Conservation (phyloP, 2,329 filamentous ascomycete species). For the Xylariaceae sp. region DNA sequence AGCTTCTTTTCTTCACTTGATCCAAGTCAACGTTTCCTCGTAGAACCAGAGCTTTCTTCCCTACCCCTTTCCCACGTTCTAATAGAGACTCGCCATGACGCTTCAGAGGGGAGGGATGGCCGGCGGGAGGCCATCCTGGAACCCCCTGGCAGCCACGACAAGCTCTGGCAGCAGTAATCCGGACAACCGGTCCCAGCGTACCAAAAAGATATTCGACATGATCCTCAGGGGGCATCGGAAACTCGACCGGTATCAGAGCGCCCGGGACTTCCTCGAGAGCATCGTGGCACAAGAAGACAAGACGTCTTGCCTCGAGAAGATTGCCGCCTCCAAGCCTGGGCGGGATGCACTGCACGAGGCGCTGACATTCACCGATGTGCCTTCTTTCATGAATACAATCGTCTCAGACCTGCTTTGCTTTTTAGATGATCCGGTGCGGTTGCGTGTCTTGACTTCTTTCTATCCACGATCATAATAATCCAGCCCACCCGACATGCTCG, state of each 20-base stretch:
- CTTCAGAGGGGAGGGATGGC: neutral
- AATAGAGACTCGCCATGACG: neutral
- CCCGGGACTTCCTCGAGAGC: conserved; percentile 7
- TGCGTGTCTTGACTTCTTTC: neutral
- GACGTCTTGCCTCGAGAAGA: conserved; percentile 6
- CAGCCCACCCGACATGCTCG: neutral
- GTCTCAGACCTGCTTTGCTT: conserved; percentile 1
- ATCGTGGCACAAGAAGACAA: conserved; percentile 6
- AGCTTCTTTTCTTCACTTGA: too few relatives aligned
- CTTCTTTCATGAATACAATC: conserved; percentile 1
- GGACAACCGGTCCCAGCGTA: neutral
- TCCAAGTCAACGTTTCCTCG: too few relatives aligned
- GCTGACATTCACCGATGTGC: neutral
- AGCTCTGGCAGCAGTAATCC: neutral
- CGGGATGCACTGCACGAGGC: conserved; percentile 6
- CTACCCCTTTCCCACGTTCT: too few relatives aligned
- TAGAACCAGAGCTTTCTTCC: too few relatives aligned
- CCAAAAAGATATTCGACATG: conserved; percentile 1
- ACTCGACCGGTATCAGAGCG: neutral
- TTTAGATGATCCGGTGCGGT: conserved; percentile 6
- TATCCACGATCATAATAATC: too few relatives aligned
- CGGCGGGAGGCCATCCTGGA: neutral
- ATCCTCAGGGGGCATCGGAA: neutral
- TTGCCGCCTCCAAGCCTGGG: conserved; percentile 2
- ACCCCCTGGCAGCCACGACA: neutral